phyloP scores from a whole-genome alignment of 2,329 filamentous ascomycete species.

The Venturia asperata region DNA sequence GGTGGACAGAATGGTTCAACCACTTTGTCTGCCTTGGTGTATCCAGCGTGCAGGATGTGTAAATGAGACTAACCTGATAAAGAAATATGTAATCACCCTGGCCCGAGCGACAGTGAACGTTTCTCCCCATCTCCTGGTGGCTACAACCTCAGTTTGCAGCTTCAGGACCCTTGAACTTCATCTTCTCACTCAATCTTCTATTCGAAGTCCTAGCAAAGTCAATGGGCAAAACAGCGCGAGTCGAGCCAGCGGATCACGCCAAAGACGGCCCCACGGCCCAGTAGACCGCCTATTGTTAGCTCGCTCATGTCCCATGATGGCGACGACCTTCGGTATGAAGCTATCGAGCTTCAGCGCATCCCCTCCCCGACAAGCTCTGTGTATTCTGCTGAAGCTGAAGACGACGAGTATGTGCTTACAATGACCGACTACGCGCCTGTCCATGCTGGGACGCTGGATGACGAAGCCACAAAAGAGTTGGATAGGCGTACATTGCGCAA shows the following conservation, averaged over 20 bases:
- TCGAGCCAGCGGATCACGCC: neutral
- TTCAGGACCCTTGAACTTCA: neutral
- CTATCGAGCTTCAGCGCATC: constrained; percentile 9
- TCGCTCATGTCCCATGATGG: constrained; percentile 6
- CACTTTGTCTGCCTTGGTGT: no score
- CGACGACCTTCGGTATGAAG: neutral
- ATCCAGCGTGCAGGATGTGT: no score
- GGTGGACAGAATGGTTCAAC: no score
- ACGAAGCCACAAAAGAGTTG: constrained; percentile 9
- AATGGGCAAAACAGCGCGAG: neutral
- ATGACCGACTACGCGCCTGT: neutral
- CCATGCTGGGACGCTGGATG: constrained; percentile 5
- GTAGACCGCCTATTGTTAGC: neutral
- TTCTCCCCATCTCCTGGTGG: neutral
- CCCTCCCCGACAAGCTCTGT: neutral
- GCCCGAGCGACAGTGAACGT: neutral
- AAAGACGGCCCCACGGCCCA: neutral
- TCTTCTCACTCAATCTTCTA: neutral
- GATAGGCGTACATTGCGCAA: constrained; percentile 37
- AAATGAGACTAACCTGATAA: neutral
- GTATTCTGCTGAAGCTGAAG: neutral
- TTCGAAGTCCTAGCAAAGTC: neutral
- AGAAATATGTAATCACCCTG: neutral
- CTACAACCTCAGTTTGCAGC: neutral
- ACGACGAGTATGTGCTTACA: neutral